Percentiles rank a stretch among this genome's conserved stretches.
phyloP scores from a whole-genome alignment of 2,329 filamentous ascomycete genomes.

The Penicillium frequentans region DNA sequence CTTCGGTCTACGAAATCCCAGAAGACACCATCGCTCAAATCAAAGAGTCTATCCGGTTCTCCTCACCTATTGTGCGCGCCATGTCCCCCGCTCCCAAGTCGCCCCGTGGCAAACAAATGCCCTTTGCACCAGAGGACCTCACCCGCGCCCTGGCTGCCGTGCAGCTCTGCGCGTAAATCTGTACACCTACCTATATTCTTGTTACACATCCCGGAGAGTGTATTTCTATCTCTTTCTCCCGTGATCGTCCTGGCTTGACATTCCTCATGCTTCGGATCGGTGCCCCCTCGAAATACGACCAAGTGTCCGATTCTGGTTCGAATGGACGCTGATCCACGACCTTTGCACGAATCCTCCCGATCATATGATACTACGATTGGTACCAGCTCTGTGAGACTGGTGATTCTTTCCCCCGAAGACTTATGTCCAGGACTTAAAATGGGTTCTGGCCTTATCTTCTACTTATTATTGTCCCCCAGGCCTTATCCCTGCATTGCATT shows the following conservation, averaged over 20 bases:
- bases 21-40: conserved; percentile 30
- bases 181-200: neutral
- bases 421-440: neutral
- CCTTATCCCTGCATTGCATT: conserved; percentile 8
- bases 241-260: neutral
- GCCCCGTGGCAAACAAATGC: conserved; percentile 26
- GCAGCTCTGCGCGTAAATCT: conserved; percentile 30
- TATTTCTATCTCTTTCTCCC: conserved; percentile 7
- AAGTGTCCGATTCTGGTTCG: neutral
- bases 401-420: neutral
- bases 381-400: neutral
- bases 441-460: neutral
- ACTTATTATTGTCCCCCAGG: neutral
- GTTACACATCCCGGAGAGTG: conserved; percentile 20
- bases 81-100: conserved; percentile 20
- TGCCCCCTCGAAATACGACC: neutral
- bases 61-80: conserved; percentile 30
- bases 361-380: neutral
- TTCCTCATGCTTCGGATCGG: neutral
- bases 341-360: neutral
- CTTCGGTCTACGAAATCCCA: conserved; percentile 20
- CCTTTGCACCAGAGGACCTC: conserved; percentile 38
- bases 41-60: conserved; percentile 35
- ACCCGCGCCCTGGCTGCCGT: conserved; percentile 39
- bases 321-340: neutral